Conservation (phyloP, 148 eudicot genomes). For the Mesembryanthemum crystallinum region DNA sequence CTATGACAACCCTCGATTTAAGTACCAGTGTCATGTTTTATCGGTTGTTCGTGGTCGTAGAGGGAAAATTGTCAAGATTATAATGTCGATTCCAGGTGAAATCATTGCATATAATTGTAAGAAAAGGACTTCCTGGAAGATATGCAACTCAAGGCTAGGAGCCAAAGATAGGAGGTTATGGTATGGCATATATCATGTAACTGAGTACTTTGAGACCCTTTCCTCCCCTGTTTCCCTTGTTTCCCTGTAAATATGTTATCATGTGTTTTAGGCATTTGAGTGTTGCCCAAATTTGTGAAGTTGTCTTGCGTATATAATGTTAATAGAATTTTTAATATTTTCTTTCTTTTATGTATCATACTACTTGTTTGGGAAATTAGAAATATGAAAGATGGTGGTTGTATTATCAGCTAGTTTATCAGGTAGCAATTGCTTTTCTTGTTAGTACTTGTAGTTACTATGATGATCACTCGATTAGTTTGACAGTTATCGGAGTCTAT, state of each 20-base stretch:
- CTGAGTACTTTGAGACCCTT: constrained; percentile 20
- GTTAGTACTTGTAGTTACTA: no score
- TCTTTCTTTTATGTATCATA: neutral
- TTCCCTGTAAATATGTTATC: neutral
- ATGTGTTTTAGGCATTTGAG: neutral
- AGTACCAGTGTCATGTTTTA: constrained; percentile 21
- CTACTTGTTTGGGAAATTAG: no score
- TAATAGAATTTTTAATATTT: neutral
- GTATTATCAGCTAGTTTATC: no score
- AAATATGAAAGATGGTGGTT: no score
- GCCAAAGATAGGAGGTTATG: constrained; percentile 17
- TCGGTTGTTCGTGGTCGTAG: constrained; percentile 12
- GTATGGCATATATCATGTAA: constrained; percentile 19
- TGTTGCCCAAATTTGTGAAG: neutral
- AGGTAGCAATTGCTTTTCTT: no score
- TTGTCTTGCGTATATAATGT: neutral
- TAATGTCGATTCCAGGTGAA: constrained; percentile 26
- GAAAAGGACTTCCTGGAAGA: constrained; percentile 19
- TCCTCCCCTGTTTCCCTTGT: constrained; percentile 9
- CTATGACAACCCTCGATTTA: neutral
- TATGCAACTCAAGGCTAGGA: constrained; percentile 8
- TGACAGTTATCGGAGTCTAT: no score
- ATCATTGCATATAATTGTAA: constrained; percentile 23
- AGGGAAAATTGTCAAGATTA: constrained; percentile 17
- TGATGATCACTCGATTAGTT: no score